Conservation (phyloP, 2,329 filamentous ascomycete species). For the Acephala macrosclerotiorum region DNA sequence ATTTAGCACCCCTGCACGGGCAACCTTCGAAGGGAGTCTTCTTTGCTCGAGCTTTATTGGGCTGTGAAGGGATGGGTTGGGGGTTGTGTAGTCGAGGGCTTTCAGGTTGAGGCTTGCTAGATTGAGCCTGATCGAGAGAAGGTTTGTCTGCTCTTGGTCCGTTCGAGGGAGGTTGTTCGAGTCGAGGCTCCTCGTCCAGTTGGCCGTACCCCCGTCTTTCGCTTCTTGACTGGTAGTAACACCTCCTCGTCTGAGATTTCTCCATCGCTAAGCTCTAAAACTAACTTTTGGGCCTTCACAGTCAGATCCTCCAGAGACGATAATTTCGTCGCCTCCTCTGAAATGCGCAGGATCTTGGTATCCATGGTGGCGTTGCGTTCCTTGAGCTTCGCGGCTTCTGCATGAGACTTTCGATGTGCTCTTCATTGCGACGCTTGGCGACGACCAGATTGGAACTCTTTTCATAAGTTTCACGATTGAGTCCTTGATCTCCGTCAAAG, state of each 20-base stretch:
- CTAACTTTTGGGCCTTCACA: not conserved
- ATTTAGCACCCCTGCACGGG: too few species aligned
- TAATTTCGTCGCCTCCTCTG: not conserved
- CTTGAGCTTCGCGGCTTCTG: not conserved
- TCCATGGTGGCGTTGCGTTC: not conserved
- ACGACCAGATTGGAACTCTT: not conserved
- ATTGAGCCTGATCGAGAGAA: too few species aligned
- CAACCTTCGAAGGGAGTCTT: too few species aligned
- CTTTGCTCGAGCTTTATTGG: too few species aligned
- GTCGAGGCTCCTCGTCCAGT: not conserved
- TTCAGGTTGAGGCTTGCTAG: too few species aligned
- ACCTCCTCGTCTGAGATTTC: not conserved
- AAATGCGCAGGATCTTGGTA: not conserved
- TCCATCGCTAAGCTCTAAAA: not conserved
- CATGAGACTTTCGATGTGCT: not conserved
- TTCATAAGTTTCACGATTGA: not conserved
- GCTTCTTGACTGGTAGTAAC: not conserved
- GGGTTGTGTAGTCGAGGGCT: too few species aligned
- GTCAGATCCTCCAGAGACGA: not conserved
- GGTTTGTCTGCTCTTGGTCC: too few species aligned
- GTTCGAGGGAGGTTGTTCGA: too few species aligned
- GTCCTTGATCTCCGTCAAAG: not conserved
- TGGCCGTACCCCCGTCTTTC: too few species aligned
- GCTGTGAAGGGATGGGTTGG: too few species aligned
- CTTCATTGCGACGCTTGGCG: not conserved